Evolutionary conservation across 2,329 filamentous ascomycete species (phyloP).

Genomic region (Cladorrhinum sp.): DNA sequence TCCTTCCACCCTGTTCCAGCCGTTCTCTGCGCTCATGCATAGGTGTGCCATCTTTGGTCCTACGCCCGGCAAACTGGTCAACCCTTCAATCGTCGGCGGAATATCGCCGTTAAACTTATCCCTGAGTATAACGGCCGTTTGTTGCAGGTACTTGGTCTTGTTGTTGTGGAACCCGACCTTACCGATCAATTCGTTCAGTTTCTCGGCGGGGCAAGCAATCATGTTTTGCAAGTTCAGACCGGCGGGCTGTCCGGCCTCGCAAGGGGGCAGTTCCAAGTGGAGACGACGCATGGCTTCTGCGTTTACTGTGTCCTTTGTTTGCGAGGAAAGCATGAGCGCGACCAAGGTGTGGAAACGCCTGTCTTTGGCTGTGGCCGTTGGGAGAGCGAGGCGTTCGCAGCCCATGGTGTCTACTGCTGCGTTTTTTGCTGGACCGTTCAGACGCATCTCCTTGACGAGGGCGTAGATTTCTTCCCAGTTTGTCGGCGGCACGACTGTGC

Average conservation of each 20-base stretch:
- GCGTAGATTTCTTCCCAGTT: constrained; percentile 84
- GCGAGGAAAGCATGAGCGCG: constrained; percentile 84
- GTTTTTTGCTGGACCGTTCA: constrained; percentile 53
- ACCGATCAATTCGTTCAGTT: constrained; percentile 70
- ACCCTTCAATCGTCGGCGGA: constrained; percentile 70
- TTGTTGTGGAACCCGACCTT: constrained; percentile 93
- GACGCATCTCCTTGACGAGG: constrained; percentile 73
- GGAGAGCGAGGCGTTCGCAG: constrained; percentile 71
- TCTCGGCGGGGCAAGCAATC: constrained; percentile 63
- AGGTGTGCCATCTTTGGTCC: constrained; percentile 95
- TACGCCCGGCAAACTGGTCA: constrained; percentile 78
- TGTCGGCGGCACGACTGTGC: constrained; percentile 57
- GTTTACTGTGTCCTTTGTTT: constrained; percentile 91
- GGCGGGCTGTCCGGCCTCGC: constrained; percentile 40
- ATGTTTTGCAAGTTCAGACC: constrained; percentile 75
- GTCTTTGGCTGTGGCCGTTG: constrained; percentile 47
- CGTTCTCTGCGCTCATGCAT: constrained; percentile 68
- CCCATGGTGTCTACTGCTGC: constrained; percentile 98
- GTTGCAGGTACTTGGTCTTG: constrained; percentile 80
- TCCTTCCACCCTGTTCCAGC: constrained; percentile 61
- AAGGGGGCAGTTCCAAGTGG: constrained; percentile 66
- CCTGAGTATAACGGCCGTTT: constrained; percentile 67
- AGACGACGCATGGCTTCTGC: constrained; percentile 77
- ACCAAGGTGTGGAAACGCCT: constrained; percentile 83
- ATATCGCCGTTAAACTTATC: constrained; percentile 74